These are phyloP conservation scores for Lavandula angustifolia DNA, from an alignment of 257 asterid genomes.

Conservation along the genomic window DNA sequence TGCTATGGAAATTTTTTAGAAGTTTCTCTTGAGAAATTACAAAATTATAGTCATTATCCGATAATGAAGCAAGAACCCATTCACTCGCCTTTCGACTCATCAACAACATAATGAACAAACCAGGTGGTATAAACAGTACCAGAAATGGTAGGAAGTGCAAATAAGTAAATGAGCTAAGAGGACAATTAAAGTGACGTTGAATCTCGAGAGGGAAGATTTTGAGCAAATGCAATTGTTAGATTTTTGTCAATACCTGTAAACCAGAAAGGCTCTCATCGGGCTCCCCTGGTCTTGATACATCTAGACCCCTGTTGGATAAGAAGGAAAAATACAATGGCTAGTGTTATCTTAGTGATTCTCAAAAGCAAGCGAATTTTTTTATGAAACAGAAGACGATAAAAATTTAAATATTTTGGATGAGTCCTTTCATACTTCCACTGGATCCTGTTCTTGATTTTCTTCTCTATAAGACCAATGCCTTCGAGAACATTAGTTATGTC, in stretches of 20 bases:
- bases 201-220: not conserved
- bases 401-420: conserved; percentile 8
- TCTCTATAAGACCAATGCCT: conserved; percentile 97
- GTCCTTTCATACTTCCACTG: conserved; percentile 87
- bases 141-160: conserved; percentile 4
- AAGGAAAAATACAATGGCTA: conserved; percentile 27
- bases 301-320: conserved; percentile 70
- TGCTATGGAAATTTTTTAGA: conserved; percentile 11
- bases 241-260: conserved; percentile 59
- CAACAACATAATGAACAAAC: conserved; percentile 12
- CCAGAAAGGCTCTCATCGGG: conserved; percentile 62
- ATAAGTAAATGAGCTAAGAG: conserved; percentile 22
- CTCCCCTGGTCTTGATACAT: conserved; percentile 82
- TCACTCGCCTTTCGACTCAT: conserved; percentile 10
- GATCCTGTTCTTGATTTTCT: conserved; percentile 91
- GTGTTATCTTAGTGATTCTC: conserved; percentile 29
- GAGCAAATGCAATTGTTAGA: conserved; percentile 16
- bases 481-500: conserved; percentile 97
- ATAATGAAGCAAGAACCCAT: conserved; percentile 9
- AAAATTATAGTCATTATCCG: conserved; percentile 13
- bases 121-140: not conserved
- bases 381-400: conserved; percentile 2
- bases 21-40: conserved; percentile 9
- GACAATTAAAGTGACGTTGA: conserved; percentile 1
- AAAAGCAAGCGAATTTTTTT: conserved; percentile 23